Evolutionary conservation across 2,329 filamentous ascomycete species (phyloP).

Genomic region (Aspergillus pseudoglaucus): DNA sequence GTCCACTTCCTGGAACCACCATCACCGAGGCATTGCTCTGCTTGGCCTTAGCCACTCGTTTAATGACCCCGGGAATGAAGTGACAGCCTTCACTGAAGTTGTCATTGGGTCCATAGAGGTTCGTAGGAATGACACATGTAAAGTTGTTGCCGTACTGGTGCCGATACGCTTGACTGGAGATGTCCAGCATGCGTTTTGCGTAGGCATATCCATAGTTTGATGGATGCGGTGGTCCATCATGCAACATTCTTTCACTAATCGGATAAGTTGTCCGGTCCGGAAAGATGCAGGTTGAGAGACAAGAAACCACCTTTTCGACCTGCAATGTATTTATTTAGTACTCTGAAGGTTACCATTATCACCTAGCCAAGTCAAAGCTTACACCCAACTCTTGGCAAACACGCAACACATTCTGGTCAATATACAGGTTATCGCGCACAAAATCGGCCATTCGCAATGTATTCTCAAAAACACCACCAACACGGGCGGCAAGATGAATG

Average conservation of each 20-base stretch:
- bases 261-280: neutral
- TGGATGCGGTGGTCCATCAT: constrained; percentile 1
- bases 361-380: neutral
- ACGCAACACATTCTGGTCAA: constrained; percentile 1
- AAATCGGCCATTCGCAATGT: neutral
- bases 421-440: neutral
- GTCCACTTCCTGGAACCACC: neutral
- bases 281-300: constrained; percentile 1
- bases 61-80: neutral
- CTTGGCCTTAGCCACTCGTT: neutral
- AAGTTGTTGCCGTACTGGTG: neutral
- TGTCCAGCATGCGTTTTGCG: constrained; percentile 1
- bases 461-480: neutral
- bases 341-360: neutral
- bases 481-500: neutral
- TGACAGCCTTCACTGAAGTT: constrained; percentile 1
- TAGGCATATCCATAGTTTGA: constrained; percentile 1
- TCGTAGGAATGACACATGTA: neutral
- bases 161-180: neutral
- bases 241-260: neutral
- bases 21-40: neutral
- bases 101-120: constrained; percentile 1
- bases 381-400: neutral
- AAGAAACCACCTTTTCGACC: neutral
- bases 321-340: neutral